Evolutionary conservation across 345 rosid genomes (phyloP), one percentile per base, ranked within the genome.

Genomic region (Rhizophora mangle): DNA sequence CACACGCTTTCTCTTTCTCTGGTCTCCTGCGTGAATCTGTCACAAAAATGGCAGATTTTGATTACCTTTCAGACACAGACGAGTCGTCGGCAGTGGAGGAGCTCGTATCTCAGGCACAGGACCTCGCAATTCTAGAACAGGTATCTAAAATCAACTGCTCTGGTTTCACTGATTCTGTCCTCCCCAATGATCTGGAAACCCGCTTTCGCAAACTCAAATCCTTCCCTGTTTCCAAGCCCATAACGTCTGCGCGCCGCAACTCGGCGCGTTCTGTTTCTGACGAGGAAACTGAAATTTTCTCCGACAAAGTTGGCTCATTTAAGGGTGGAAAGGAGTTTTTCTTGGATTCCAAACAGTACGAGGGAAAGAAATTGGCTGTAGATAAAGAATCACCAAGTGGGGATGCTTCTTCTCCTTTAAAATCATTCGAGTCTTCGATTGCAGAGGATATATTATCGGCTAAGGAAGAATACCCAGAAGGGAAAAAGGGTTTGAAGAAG

Each of bases 151-250:
- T 92, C 78, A 87, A 92, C 65, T 85, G 86, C 58, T 88, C 94
- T 68, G 67, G 78, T 36, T 82, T 86, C 72, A 64, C 83, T 21
- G 81, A 82, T 60, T 83, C 89, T 6, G 64, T 68, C 29, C 92
- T 92, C 18, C 91, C 98, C 16, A 36, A 80, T 68, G 90, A 92
- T 62, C 82, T 92, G 77, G 95, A 92, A 22, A 60, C 80, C 70
- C 95, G 98, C 20, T 90, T 88, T 81, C 86, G 79, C 61, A 82
- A 86, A 30, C 98, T 92, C 76, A 92, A 92, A 60, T 83, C 96
- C 56, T 70, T 84, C 72, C 92, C 92, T 18, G 52, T 63, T 29
- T 21, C 82, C 51, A 77, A 74, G 60, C 56, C 81, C 72, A 73
- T 1, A 43, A 24, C 26, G 15, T 32, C n/a, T 15, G 22, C 30